Conservation (phyloP, 495 filamentous ascomycete genomes). For the Cudoniella acicularis region DNA sequence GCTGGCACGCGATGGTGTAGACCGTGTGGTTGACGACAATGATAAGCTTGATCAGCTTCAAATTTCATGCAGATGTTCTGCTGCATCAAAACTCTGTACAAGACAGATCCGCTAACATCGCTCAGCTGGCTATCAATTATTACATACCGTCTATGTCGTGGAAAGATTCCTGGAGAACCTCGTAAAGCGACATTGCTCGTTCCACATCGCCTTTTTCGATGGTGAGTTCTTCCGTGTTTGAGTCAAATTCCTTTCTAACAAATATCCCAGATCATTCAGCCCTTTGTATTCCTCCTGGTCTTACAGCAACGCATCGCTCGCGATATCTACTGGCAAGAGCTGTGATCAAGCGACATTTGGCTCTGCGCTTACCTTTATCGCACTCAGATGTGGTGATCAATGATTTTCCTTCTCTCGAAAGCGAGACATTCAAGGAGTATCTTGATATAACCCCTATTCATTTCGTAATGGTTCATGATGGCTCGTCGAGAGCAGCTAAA, state of each 20-base stretch:
- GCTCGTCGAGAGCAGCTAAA: constrained; percentile 25
- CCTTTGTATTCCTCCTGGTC: constrained; percentile 41
- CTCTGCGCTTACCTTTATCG: constrained; percentile 12
- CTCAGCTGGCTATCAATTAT: constrained; percentile 60
- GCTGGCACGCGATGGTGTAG: too few species aligned
- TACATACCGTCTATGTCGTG: constrained; percentile 66
- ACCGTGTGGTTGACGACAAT: too few species aligned
- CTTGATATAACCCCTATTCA: constrained; percentile 48
- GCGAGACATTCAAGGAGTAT: constrained; percentile 48
- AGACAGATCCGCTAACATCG: constrained; percentile 7
- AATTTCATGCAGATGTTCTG: too few species aligned
- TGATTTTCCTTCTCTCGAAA: constrained; percentile 42
- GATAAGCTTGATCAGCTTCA: too few species aligned
- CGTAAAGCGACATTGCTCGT: constrained; percentile 58
- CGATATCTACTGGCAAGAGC: constrained; percentile 60
- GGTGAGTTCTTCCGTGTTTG: constrained; percentile 19
- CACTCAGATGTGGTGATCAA: constrained; percentile 29
- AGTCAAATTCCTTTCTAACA: background rate
- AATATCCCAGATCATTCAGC: constrained; percentile 31
- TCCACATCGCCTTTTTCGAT: constrained; percentile 67
- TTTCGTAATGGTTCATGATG: constrained; percentile 71
- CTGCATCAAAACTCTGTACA: too few species aligned
- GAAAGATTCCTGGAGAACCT: constrained; percentile 61
- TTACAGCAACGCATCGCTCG: constrained; percentile 18
- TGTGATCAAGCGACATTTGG: constrained; percentile 61